phyloP scores from a whole-genome alignment of 2,329 filamentous ascomycete genomes.

The Clonostachys sp. region DNA sequence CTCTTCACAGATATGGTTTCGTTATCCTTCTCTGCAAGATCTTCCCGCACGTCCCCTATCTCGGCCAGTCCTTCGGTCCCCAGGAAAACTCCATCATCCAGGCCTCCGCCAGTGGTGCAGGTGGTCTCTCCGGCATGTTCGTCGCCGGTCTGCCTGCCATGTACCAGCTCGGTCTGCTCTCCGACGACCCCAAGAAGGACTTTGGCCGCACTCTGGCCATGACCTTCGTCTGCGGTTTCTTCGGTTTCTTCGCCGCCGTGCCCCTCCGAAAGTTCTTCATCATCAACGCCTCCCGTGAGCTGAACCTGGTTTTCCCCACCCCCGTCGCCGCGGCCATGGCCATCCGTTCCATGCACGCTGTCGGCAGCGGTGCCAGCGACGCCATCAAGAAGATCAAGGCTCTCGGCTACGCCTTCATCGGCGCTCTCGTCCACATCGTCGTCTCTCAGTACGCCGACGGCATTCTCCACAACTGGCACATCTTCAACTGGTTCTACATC shows the following conservation, averaged over 20 bases:
- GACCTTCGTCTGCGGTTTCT: slow-evolving; percentile 58
- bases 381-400: slow-evolving; percentile 54
- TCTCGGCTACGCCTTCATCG: slow-evolving; percentile 42
- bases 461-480: slow-evolving; percentile 55
- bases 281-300: slow-evolving; percentile 57
- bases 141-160: slow-evolving; percentile 56
- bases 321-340: slow-evolving; percentile 56
- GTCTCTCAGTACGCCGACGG: slow-evolving; percentile 55
- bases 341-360: slow-evolving; percentile 58
- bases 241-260: slow-evolving; percentile 59
- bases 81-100: slow-evolving; percentile 61
- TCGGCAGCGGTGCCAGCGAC: slow-evolving; percentile 42
- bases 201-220: slow-evolving; percentile 55
- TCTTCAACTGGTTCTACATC: slow-evolving; percentile 48
- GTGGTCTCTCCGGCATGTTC: slow-evolving; percentile 52
- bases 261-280: slow-evolving; percentile 66
- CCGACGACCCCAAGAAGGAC: slow-evolving; percentile 43
- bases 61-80: slow-evolving; percentile 52
- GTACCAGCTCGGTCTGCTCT: slow-evolving; percentile 49
- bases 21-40: slow-evolving; percentile 47
- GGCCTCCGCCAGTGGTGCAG: slow-evolving; percentile 54
- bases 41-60: slow-evolving; percentile 40
- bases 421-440: slow-evolving; percentile 47
- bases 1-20: slow-evolving; percentile 36
- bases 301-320: slow-evolving; percentile 55